Evolutionary conservation across 176 grass and related monocot species (phyloP), one percentile per base, ranked within the genome.

Genomic region (Tuctoria greenei): DNA sequence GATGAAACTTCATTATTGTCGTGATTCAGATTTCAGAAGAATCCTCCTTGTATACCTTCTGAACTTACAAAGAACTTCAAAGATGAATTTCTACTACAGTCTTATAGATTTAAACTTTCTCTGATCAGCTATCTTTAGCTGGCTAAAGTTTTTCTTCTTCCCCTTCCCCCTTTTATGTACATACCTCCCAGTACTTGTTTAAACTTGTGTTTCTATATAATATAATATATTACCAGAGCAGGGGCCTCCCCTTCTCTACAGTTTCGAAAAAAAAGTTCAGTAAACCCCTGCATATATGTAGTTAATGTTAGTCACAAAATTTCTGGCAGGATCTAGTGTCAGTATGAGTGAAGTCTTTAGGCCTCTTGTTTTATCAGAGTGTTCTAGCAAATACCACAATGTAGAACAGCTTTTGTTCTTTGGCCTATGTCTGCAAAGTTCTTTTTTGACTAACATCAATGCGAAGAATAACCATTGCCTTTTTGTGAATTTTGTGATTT

Each of bases 1-100:
- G 69, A 69, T 59, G 69, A 25, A 65, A 59, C 41, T 51, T 28
- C 16, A 5, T 83, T 64, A 74, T 21, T 83, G 42, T 72, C 57
- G 71, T 60, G 54, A 72, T 82, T 77, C 31, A 72, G 28, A 82
- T 66, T 82, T 77, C 31, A 72, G 28, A 82, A 77, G 7, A 54
- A 54, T 26, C 51, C 3, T 41, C 50, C 39, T 73, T 16, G 16
- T 51, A 10, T 72, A 43, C 58, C 10, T 37, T 26, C 15, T 56
- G 57, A 3, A 61, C 37, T 37, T 4, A 18, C 11, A 35, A 56
- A 79, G 51, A 21, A 54, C 20, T 54, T 21, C 51, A 54, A 21
- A 21, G 51, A 54, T 54, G 51, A 54, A 54, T 21, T 54, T 6
- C 20, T 23, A 21, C 7, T 10, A 10, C 51, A 54, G 20, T 54